Percentiles rank a stretch among this genome's conserved stretches.
Evolutionary conservation across 2,329 filamentous ascomycete species (phyloP).

Genomic region (Rutstroemia sydowiana): DNA sequence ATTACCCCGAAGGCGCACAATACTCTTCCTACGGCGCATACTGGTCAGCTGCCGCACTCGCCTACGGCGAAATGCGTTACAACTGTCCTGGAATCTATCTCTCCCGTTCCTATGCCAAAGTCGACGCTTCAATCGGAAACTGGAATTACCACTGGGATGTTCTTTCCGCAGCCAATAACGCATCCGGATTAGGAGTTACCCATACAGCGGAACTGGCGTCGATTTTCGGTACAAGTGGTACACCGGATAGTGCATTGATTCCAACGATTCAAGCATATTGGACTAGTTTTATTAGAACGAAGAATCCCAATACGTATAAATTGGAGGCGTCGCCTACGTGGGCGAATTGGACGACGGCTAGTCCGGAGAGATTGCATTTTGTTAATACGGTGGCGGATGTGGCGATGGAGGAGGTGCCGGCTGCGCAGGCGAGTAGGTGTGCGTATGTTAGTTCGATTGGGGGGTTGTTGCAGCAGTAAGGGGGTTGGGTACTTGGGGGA

Average conservation of each 20-base stretch:
- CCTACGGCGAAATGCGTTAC: conserved; percentile 59
- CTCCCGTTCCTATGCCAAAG: conserved; percentile 16
- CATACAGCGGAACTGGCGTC: conserved; percentile 61
- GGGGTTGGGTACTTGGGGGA: no score
- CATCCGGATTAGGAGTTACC: conserved; percentile 51
- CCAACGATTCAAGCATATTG: conserved; percentile 61
- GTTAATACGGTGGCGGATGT: neutral
- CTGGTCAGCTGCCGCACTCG: conserved; percentile 51
- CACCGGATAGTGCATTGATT: conserved; percentile 31
- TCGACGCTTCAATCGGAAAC: conserved; percentile 28
- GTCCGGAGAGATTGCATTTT: neutral
- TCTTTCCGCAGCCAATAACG: conserved; percentile 46
- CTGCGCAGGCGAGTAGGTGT: conserved; percentile 3
- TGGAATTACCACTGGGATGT: conserved; percentile 62
- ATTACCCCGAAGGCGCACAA: conserved; percentile 45
- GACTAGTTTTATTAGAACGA: conserved; percentile 60
- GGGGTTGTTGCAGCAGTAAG: neutral
- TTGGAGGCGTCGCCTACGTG: conserved; percentile 41
- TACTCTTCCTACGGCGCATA: conserved; percentile 45
- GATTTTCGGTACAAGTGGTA: conserved; percentile 48
- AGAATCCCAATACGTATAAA: conserved; percentile 55
- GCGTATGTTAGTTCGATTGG: conserved; percentile 8
- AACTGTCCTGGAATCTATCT: conserved; percentile 55
- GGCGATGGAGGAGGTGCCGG: conserved; percentile 7
- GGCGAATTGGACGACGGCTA: conserved; percentile 28